Base-by-base conservation (phyloP, 2,329 filamentous ascomycete genomes). In the Coniochaeta pulveracea region DNA sequence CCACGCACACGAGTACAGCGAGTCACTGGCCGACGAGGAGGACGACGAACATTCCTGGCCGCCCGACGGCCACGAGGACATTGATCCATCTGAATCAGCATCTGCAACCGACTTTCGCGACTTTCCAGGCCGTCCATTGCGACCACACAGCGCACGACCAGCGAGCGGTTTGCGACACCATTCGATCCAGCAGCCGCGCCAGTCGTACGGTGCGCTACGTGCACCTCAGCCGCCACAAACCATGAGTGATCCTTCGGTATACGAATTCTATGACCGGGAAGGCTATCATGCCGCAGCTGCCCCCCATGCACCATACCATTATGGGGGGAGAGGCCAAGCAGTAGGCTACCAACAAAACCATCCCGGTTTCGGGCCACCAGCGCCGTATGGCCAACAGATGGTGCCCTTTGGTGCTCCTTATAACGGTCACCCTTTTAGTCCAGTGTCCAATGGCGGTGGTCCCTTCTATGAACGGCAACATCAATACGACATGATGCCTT, bases 171-270 rank as follows among this genome's bases (percentile, higher is more conserved):
- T 53, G 35, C 59, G 62, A 26, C 50, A 51, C 35, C 58, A 58
- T 46, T 52, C 50, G 37, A 49, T 54, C 37, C 52, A 53, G 28
- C 42, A 43, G 29, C 58, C 52, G 40, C 58, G 53, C 36, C 53
- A 47, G 29, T 35, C 42, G 10, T 38, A 40, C 26, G 29, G 39
- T n/a, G 17, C 18, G 3, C 47, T 46, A 30, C 38, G 45, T 49
- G 42, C 60, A 47, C 47, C 58, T 55, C 15, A 11, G 17, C 43
- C 62, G 43, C 56, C 56, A 61, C 52, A 72, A 35, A 71, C 73
- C 61, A 81, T 69, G 52, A 64, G 71, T 61, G 79, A 81, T 51
- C 69, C 69, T 22, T 64, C 64, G 14, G 75, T 83, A 16, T 18
- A 31, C 5, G 17, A 31, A 32, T 51, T 47, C 37, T 60, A 55